Conservation (phyloP, 2,329 filamentous ascomycete species). For the Claviceps africana region DNA sequence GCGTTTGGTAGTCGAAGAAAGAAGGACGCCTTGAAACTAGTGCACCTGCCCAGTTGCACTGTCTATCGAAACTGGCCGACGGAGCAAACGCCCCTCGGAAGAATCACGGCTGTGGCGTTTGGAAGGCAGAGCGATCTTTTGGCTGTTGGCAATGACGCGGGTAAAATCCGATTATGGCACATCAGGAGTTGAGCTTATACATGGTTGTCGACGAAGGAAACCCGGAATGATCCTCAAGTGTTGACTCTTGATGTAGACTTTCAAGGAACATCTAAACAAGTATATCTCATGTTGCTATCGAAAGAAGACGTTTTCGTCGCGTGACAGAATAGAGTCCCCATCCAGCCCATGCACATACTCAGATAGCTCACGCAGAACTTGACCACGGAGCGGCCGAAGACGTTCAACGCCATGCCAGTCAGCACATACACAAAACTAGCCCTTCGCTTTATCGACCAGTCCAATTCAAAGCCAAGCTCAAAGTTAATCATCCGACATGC, state of each 20-base stretch:
- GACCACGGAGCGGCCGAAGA: not conserved
- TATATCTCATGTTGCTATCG: not conserved
- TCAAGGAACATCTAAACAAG: not conserved
- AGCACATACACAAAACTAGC: not conserved
- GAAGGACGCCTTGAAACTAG: conserved; percentile 72
- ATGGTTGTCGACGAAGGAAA: not conserved
- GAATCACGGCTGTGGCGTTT: conserved; percentile 64
- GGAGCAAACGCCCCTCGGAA: conserved; percentile 70
- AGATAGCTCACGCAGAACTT: not conserved
- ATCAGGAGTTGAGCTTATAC: conserved; percentile 46
- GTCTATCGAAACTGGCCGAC: conserved; percentile 98
- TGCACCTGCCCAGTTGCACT: conserved; percentile 82
- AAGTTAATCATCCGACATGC: not conserved
- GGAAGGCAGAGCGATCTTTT: conserved; percentile 52
- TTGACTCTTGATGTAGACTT: not conserved
- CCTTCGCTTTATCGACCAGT: not conserved
- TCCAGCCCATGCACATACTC: not conserved
- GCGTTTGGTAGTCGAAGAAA: conserved; percentile 79
- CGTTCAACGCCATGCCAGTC: not conserved
- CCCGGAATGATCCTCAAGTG: not conserved
- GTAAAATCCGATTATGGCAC: conserved; percentile 85
- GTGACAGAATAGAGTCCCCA: not conserved
- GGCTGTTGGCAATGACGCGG: conserved; percentile 77
- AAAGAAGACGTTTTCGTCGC: not conserved
- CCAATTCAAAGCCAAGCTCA: not conserved